phyloP scores from a whole-genome alignment of 2,329 filamentous ascomycete genomes.

The Ampelomyces quisqualis region DNA sequence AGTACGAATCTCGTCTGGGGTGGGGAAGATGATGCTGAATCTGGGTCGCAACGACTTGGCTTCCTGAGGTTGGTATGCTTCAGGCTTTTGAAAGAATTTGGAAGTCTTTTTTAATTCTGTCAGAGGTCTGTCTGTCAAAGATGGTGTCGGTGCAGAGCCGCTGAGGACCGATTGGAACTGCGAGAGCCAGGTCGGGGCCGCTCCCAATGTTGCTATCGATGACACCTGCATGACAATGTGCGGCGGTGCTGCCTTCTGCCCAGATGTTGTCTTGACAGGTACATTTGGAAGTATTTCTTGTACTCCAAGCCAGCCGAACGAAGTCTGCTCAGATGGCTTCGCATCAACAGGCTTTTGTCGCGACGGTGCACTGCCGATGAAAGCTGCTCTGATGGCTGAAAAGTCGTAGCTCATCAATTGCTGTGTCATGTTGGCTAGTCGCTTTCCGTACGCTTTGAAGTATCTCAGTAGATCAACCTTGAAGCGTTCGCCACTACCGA shows the following conservation, averaged over 20 bases:
- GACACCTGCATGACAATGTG: conserved; percentile 66
- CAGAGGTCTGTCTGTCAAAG: neutral
- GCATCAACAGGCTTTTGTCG: conserved; percentile 55
- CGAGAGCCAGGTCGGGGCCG: conserved; percentile 70
- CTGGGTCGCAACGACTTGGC: conserved; percentile 48
- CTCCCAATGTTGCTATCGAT: conserved; percentile 77
- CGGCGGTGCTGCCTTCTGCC: conserved; percentile 23
- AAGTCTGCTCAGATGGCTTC: conserved; percentile 51
- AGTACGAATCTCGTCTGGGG: conserved; percentile 71
- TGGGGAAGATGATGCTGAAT: conserved; percentile 78
- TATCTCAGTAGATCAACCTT: conserved; percentile 75
- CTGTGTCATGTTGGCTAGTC: conserved; percentile 57
- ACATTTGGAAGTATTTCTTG: conserved; percentile 60
- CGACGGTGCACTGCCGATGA: conserved; percentile 79
- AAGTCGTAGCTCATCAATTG: conserved; percentile 69
- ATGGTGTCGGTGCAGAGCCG: conserved; percentile 3
- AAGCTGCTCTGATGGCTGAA: conserved; percentile 63
- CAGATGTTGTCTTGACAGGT: conserved; percentile 29
- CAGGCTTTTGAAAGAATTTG: conserved; percentile 14
- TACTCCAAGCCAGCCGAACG: conserved; percentile 77
- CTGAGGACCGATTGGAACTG: conserved; percentile 49
- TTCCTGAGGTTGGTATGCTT: neutral
- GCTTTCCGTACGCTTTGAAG: conserved; percentile 65
- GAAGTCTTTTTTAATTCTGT: conserved; percentile 4
- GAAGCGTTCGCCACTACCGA: conserved; percentile 69